phyloP scores from a whole-genome alignment of 331 rosid species.

The Rosa hybrid region DNA sequence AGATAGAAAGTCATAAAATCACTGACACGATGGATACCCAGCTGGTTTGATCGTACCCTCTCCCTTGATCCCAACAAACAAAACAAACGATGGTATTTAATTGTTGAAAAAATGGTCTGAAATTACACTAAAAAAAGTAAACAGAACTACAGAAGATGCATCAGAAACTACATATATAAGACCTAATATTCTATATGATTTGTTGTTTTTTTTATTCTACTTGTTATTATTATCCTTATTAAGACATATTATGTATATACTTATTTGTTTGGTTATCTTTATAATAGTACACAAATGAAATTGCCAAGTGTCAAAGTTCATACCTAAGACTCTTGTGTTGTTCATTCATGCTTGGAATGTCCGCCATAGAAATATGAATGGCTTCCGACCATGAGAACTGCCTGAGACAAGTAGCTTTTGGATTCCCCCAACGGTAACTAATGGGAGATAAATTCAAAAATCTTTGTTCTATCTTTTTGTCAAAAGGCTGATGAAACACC shows the following conservation, averaged over 20 bases:
- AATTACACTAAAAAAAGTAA: no score
- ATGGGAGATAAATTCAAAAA: conserved; percentile 37
- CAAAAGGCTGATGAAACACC: conserved; percentile 58
- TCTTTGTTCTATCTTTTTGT: conserved; percentile 32
- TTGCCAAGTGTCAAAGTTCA: not conserved
- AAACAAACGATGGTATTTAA: no score
- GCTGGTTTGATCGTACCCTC: no score
- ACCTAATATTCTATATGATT: not conserved
- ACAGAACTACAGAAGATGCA: no score
- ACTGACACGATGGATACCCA: no score
- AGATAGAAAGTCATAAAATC: no score
- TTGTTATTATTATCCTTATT: not conserved
- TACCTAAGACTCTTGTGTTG: conserved; percentile 53
- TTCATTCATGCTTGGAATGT: conserved; percentile 44
- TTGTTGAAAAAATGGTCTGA: no score
- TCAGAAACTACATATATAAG: not conserved
- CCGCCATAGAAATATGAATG: conserved; percentile 52
- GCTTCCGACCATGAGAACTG: conserved; percentile 88
- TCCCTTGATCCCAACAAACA: no score
- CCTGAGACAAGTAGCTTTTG: conserved; percentile 45
- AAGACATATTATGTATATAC: not conserved
- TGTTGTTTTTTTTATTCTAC: not conserved
- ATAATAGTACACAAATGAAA: not conserved
- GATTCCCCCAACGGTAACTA: conserved; percentile 78
- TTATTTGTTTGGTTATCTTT: not conserved